Base-by-base conservation (phyloP, 106 monocot species). In the Dioscorea alata region DNA sequence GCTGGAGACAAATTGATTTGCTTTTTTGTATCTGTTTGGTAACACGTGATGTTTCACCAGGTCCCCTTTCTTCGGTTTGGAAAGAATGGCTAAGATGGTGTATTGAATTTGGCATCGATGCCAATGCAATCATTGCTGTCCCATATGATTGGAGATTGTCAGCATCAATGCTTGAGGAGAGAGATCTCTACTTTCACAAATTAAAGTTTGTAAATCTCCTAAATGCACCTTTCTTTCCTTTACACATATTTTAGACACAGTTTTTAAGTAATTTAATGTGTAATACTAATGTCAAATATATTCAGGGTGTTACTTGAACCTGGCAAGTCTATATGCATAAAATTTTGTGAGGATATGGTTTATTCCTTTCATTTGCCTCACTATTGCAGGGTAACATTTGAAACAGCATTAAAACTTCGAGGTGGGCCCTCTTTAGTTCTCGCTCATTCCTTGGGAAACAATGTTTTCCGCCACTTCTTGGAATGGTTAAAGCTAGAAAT, bases 1-100 rank as follows among this genome's bases (percentile, higher is more conserved):
- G 42, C 42, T 42, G 42, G 42, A 42, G 42, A 42, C 42, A 1
- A 42, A 15, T 6, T 32, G 17, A 34, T 18, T 64, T 33, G 16
- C 42, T 66, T 57, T 33, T 23, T 64, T 74, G 31, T 20, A 59
- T 50, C 34, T 4, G 23, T 64, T 18, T 64, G 5, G 16, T 64
- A 28, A 23, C 28, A 23, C 10, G 48, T 51, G 35, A 7, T 75
- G 49, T 67, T 74, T 42, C 42, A 6, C 18, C 76, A 96, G 97
- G 97, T 85, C 97, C 92, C 64, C 92, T 97, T 75, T 97, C 97
- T 60, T 92, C 97, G 56, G 87, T 97, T 18, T 97, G 97, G 97
- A 97, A 97, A 72, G 97, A 97, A 82, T 97, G 92, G 97, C 78
- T 97, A 6, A 89, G 77, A 85, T 97, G 97, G 97, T 97, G 97